phyloP scores from a whole-genome alignment of 371 early-diverging fungal genomes.

The Rhizopus arrhizus region DNA sequence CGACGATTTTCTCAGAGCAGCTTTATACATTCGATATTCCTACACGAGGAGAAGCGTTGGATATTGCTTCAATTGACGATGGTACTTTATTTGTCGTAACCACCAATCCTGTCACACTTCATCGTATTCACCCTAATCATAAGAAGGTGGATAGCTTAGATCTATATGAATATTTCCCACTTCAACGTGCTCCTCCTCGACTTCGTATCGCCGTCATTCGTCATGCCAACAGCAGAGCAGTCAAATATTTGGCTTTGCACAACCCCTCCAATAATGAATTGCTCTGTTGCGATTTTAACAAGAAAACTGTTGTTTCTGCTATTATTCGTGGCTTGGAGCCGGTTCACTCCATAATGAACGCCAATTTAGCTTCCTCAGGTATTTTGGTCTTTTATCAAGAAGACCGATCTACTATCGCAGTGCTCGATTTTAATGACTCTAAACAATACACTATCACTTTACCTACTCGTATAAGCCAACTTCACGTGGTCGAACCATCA shows the following conservation, averaged over 20 bases:
- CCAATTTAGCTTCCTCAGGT: conserved; percentile 45
- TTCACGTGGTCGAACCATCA: conserved; percentile 52
- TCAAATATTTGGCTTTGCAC: conserved; percentile 63
- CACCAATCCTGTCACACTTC: conserved; percentile 74
- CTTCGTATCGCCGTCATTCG: conserved; percentile 59
- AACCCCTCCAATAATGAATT: conserved; percentile 72
- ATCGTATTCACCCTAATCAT: conserved; percentile 61
- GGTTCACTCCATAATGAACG: conserved; percentile 60
- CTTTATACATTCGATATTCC: conserved; percentile 72
- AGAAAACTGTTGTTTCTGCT: conserved; percentile 57
- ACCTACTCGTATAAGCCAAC: conserved; percentile 49
- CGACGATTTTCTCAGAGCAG: conserved; percentile 69
- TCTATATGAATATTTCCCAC: conserved; percentile 80
- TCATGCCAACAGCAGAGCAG: conserved; percentile 22
- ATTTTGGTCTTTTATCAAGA: conserved; percentile 69
- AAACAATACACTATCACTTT: conserved; percentile 55
- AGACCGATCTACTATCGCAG: conserved; percentile 52
- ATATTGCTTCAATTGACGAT: conserved; percentile 60
- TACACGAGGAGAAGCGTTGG: conserved; percentile 72
- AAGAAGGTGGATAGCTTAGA: conserved; percentile 62
- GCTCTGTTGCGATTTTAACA: conserved; percentile 64
- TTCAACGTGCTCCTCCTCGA: conserved; percentile 65
- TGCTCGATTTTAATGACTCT: conserved; percentile 65
- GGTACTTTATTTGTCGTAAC: conserved; percentile 64
- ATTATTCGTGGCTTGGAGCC: conserved; percentile 60